Conservation (phyloP, 2,329 filamentous ascomycete species). For the Endothia cerciana region DNA sequence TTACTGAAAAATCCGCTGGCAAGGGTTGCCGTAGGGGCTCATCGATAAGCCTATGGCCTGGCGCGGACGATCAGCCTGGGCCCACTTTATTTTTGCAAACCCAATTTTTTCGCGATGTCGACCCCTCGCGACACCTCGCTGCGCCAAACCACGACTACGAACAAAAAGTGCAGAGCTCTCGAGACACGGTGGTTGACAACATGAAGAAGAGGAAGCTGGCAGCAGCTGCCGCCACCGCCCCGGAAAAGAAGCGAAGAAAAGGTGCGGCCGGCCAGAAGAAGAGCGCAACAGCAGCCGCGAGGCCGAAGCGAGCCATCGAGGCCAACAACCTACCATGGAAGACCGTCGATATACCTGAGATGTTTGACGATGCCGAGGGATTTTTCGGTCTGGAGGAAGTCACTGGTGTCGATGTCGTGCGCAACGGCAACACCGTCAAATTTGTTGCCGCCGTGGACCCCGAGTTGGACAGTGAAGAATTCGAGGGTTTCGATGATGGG, state of each 20-base stretch:
- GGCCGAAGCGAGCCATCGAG: constrained; percentile 48
- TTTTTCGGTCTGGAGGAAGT: constrained; percentile 93
- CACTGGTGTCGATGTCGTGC: constrained; percentile 85
- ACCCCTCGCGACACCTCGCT: not conserved
- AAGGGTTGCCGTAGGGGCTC: constrained; percentile 10
- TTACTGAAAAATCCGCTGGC: constrained; percentile 11
- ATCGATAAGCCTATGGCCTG: constrained; percentile 6
- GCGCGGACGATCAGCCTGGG: not conserved
- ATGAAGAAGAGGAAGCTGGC: constrained; percentile 37
- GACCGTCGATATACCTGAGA: constrained; percentile 69
- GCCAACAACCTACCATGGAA: constrained; percentile 60
- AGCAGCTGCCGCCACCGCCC: constrained; percentile 8
- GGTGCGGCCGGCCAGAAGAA: constrained; percentile 25
- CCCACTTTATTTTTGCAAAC: constrained; percentile 4
- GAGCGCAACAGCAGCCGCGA: constrained; percentile 32
- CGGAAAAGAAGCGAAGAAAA: constrained; percentile 35
- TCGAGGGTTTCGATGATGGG: constrained; percentile 39
- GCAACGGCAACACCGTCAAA: constrained; percentile 60
- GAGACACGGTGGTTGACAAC: constrained; percentile 14
- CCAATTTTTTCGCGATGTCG: constrained; percentile 1
- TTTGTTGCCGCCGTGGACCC: constrained; percentile 48
- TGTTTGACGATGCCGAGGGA: constrained; percentile 86
- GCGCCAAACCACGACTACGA: not conserved
- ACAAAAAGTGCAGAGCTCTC: not conserved
- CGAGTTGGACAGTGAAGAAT: constrained; percentile 38